Percentiles rank a stretch among this genome's conserved stretches.
These are phyloP conservation scores for Arachnomyces sp. DNA, from an alignment of 2,329 filamentous ascomycete species.

Conservation along the genomic window DNA sequence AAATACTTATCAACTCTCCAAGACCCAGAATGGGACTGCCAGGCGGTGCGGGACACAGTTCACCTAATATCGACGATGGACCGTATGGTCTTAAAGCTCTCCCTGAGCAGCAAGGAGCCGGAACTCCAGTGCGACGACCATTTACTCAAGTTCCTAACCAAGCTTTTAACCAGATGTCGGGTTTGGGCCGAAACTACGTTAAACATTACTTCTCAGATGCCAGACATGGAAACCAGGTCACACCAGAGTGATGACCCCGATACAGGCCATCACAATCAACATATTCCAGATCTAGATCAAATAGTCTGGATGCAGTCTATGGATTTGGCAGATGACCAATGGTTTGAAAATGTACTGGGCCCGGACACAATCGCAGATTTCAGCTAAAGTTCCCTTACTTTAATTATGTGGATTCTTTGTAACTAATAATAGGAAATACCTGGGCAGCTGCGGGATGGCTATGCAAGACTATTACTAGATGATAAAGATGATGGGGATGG, in stretches of 20 bases:
- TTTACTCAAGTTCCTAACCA: slow-evolving; percentile 17
- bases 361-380: no score
- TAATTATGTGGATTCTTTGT: no score
- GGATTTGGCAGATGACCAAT: slow-evolving; percentile 20
- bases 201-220: slow-evolving; percentile 10
- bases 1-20: slow-evolving; percentile 30
- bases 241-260: neutral
- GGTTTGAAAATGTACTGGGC: slow-evolving; percentile 14
- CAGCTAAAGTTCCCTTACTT: no score
- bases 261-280: slow-evolving; percentile 2
- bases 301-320: slow-evolving; percentile 23
- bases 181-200: slow-evolving; percentile 15
- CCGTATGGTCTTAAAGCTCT: slow-evolving; percentile 21
- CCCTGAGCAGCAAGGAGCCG: slow-evolving; percentile 19
- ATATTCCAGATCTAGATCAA: slow-evolving; percentile 19
- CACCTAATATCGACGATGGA: slow-evolving; percentile 25
- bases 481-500: no score
- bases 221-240: neutral
- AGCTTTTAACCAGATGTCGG: slow-evolving; percentile 18
- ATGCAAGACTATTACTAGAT: no score
- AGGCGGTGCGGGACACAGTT: slow-evolving; percentile 26
- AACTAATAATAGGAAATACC: no score
- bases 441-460: no score
- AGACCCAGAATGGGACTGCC: slow-evolving; percentile 32
- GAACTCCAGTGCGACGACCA: slow-evolving; percentile 23